A percentile compares a stretch with the other conserved stretches of the same genome.
Evolutionary conservation across 2,329 filamentous ascomycete species (phyloP).

Genomic region (Aureobasidium pullulans): DNA sequence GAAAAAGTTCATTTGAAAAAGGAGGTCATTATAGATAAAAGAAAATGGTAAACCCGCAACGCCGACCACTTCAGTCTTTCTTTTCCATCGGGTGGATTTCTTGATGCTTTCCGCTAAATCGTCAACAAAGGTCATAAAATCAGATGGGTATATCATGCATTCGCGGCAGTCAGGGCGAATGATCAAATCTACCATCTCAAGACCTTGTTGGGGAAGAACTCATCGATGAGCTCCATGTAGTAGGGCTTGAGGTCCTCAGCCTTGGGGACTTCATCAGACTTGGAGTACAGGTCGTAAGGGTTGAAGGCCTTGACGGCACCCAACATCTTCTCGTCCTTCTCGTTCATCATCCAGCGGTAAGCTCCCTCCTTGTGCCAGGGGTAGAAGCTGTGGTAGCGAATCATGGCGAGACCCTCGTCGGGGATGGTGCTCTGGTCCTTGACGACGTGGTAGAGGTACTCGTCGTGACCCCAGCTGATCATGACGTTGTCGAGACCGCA

Average conservation of each 20-base stretch:
- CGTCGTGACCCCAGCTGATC: constrained; percentile 85
- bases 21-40: not conserved
- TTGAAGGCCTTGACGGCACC: constrained; percentile 80
- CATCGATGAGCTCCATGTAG: constrained; percentile 66
- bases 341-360: constrained; percentile 75
- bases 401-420: constrained; percentile 80
- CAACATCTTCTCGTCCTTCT: constrained; percentile 72
- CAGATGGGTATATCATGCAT: not conserved
- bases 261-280: constrained; percentile 73
- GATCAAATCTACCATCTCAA: constrained; percentile 53
- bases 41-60: not conserved
- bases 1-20: not conserved
- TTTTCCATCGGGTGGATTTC: not conserved
- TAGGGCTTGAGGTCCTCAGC: constrained; percentile 73
- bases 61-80: not conserved
- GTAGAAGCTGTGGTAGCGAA: constrained; percentile 89
- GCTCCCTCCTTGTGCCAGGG: constrained; percentile 80
- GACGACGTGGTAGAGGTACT: constrained; percentile 80
- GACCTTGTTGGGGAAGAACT: constrained; percentile 57
- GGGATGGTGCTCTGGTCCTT: constrained; percentile 76
- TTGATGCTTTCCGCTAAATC: not conserved
- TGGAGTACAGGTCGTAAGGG: constrained; percentile 86
- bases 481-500: constrained; percentile 84
- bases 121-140: not conserved
- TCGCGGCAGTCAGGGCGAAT: not conserved